A percentile compares a stretch with the other conserved stretches of the same genome.
Evolutionary conservation across 192 early-diverging fungal species (phyloP).

Genomic region (Umbelopsis ramanniana): DNA sequence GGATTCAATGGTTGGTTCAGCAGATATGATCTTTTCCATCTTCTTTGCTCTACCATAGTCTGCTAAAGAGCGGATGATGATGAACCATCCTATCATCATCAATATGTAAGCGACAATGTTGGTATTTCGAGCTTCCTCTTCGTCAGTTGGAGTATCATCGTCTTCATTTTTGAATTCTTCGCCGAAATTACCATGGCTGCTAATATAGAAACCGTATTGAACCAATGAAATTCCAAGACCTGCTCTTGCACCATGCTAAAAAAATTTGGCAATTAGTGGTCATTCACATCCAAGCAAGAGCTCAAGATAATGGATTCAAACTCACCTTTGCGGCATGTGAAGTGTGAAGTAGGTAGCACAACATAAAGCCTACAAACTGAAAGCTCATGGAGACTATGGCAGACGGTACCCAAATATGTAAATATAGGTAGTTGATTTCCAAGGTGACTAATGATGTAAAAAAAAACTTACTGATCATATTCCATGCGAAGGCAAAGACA

Average conservation of each 20-base stretch:
- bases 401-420: slow-evolving; percentile 8
- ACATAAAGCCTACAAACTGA: slow-evolving; percentile 86
- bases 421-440: slow-evolving; percentile 3
- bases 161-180: slow-evolving; percentile 30
- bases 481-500: slow-evolving; percentile 75
- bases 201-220: slow-evolving; percentile 76
- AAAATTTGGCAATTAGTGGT: slow-evolving; percentile 23
- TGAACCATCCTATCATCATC: slow-evolving; percentile 73
- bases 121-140: slow-evolving; percentile 29
- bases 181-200: slow-evolving; percentile 49
- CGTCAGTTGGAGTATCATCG: neutral
- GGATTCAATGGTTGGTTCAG: slow-evolving; percentile 32
- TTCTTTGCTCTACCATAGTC: slow-evolving; percentile 76
- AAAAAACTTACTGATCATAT: slow-evolving; percentile 64
- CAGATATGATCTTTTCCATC: slow-evolving; percentile 67
- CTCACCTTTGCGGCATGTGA: slow-evolving; percentile 83
- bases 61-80: slow-evolving; percentile 72
- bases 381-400: slow-evolving; percentile 73
- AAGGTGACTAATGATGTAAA: neutral
- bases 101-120: slow-evolving; percentile 71
- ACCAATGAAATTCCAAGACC: slow-evolving; percentile 85
- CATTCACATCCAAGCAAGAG: neutral
- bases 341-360: slow-evolving; percentile 89
- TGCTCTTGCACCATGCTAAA: slow-evolving; percentile 70
- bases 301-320: neutral